Conservation (phyloP, 2,329 filamentous ascomycete species). For the Penicillium sp. region DNA sequence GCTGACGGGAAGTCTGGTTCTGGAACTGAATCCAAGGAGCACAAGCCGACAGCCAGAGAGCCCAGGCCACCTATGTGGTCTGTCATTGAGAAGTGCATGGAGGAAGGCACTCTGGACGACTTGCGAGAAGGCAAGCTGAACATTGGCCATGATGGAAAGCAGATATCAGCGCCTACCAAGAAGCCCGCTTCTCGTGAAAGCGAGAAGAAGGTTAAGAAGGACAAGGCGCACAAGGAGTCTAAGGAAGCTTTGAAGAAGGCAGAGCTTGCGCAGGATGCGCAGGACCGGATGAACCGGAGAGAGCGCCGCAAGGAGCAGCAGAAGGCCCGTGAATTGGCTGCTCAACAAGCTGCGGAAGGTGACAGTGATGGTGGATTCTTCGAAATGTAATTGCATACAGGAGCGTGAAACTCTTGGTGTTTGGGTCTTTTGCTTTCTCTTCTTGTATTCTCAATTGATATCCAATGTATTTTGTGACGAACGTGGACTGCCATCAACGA, state of each 20-base stretch:
- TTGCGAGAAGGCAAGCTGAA: slow-evolving; percentile 46
- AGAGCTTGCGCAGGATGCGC: neutral
- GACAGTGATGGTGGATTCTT: slow-evolving; percentile 25
- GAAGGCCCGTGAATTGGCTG: slow-evolving; percentile 11
- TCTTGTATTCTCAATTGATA: slow-evolving; percentile 13
- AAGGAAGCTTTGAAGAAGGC: neutral
- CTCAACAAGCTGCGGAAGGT: slow-evolving; percentile 7
- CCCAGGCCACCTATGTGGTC: slow-evolving; percentile 48
- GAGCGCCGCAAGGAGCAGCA: slow-evolving; percentile 15
- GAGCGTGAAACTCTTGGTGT: slow-evolving; percentile 7
- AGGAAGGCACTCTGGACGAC: slow-evolving; percentile 44
- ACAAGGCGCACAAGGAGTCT: slow-evolving; percentile 1
- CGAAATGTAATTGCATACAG: slow-evolving; percentile 9
- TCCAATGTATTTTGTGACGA: slow-evolving; percentile 19
- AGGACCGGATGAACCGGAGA: slow-evolving; percentile 12
- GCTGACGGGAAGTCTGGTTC: slow-evolving; percentile 15
- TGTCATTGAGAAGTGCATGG: slow-evolving; percentile 48
- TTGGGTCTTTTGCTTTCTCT: neutral
- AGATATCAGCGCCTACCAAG: neutral
- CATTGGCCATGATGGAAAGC: slow-evolving; percentile 23
- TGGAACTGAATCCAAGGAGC: slow-evolving; percentile 21
- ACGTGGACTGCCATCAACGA: neutral
- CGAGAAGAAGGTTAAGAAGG: slow-evolving; percentile 9
- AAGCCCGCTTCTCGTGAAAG: slow-evolving; percentile 4
- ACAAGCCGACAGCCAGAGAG: slow-evolving; percentile 14